Conservation (phyloP, 225 moss, liverwort and hornwort genomes). For the Pseudoscleropodium purum region DNA sequence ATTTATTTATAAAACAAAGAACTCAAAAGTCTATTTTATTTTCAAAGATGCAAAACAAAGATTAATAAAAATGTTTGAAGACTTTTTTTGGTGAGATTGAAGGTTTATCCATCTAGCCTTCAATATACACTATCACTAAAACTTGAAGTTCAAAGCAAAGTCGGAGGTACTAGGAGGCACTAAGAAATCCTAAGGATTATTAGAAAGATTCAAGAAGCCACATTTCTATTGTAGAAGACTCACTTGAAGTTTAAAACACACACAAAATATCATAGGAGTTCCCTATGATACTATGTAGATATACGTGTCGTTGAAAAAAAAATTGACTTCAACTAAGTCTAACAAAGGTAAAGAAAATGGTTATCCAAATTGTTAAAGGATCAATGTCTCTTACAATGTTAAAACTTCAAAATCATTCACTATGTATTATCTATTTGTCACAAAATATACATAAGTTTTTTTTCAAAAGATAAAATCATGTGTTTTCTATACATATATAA, state of each 20-base stretch:
- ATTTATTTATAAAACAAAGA: no score
- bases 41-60: background rate
- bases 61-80: background rate
- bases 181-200: background rate
- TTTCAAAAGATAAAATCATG: background rate
- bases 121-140: background rate
- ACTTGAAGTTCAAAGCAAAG: background rate
- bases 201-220: background rate
- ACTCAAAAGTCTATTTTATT: background rate
- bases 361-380: background rate
- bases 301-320: background rate
- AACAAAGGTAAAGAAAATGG: background rate
- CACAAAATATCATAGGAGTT: background rate
- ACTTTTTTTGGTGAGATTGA: background rate
- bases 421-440: background rate
- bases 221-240: background rate
- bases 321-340: background rate
- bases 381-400: background rate
- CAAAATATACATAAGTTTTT: background rate
- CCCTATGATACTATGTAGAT: fast-evolving
- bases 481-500: background rate
- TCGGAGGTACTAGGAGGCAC: background rate
- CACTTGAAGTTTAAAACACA: background rate
- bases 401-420: background rate
- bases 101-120: no score